Evolutionary conservation across 257 asterid species (phyloP), one percentile per base, ranked within the genome.

Genomic region (Apocynum venetum): DNA sequence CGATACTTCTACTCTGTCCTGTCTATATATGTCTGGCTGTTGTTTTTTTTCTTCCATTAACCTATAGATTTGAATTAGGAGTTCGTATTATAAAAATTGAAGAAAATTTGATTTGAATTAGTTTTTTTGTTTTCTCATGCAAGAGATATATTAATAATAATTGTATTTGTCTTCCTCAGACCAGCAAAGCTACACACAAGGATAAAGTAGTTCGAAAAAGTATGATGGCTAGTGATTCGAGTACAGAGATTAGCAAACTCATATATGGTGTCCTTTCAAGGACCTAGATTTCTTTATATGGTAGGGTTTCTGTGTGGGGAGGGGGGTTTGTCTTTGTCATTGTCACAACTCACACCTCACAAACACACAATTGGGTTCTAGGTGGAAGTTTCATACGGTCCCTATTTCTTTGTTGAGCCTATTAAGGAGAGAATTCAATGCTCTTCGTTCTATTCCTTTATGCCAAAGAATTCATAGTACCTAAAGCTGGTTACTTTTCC

Each of bases 371-470:
- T 6, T 57, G 77, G 71, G 78, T 72, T 66, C 65, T 79, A 38
- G 66, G 77, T 71, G 81, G 77, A 73, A 69, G 67, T 35, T 68
- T 75, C 73, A 69, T 17, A 13, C 60, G 14, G 55, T 60, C 38
- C 46, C 46, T 52, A 70, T 83, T 78, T 53, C 53, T 73, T 57
- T 64, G 76, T 49, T 75, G 81, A 74, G 78, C 35, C 64, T 68
- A 73, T 76, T 69, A 51, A 77, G 83, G 72, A 72, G 75, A 76
- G 89, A 83, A 89, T 82, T 89, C 15, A 86, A 89, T 89, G 91
- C 87, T 57, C 47, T 75, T 84, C 65, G 36, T 8, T 57, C 20
- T 84, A 80, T 79, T 79, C 81, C 73, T 82, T 90, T 75, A 80
- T 72, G 78, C 85, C 66, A 53, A 78, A 82, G 74, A 76, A 80